Evolutionary conservation across 805 yeast species (phyloP), one percentile per base, ranked within the genome.

Genomic region (Allodekkera sacchari): DNA sequence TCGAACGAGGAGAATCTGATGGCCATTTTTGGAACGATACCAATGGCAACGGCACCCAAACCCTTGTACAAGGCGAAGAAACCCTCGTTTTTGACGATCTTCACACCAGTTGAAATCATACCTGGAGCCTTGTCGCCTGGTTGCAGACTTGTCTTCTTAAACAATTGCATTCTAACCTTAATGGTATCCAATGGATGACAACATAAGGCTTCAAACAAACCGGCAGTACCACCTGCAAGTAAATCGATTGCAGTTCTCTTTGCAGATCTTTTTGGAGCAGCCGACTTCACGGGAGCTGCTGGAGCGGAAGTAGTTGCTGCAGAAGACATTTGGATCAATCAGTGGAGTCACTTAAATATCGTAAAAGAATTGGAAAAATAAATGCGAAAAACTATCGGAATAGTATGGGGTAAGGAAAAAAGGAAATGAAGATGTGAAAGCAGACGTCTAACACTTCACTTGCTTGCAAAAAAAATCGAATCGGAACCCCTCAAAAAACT

Each of bases 101-200:
- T 66, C 32, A 71, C 62, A 46, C 96, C 97, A 4, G 97, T 89
- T 31, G 64, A 68, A 38, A 85, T 50, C 50, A 89, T 85, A 1
- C 97, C 96, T 4, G 94, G 92, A 14, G 87, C 78, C 53, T 80
- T 83, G 10, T 59, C 58, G 6, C 36, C 36, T 9, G 31, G 20
- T 14, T 42, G 53, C n/a, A n/a, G n/a, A 29, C 71, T 67, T n/a
- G 80, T 74, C 52, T 77, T 79, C 51, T 74, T 74, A 54, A 81
- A 79, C 48, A 89, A 70, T 59, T 89, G 97, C 97, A 89, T 89
- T 53, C 97, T 76, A 40, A 89, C 98, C 61, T 89, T 89, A 55
- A 89, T 83, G 25, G 98, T 89, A 56, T 89, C 98, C 47, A 89
- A 71, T n/a, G 97, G 97, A 59, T 89, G 98, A 57, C 98, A 89